Percentiles rank a stretch among this genome's conserved stretches.
These are phyloP conservation scores for Geranium rotundifolium DNA, from an alignment of 345 rosid genomes.

Conservation along the genomic window DNA sequence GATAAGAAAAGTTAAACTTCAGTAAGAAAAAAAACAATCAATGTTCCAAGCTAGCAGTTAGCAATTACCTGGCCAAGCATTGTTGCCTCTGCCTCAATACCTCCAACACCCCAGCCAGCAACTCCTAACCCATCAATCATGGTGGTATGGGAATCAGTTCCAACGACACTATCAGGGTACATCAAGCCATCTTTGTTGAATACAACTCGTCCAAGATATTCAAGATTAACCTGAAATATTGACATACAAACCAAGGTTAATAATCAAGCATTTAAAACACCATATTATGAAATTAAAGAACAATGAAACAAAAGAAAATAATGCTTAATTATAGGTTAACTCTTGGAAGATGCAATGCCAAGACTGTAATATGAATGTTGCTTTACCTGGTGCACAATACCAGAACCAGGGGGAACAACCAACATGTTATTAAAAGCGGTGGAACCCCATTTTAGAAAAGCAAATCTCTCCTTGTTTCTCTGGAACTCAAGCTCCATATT, in stretches of 20 bases:
- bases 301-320: not conserved
- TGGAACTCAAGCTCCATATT: conserved; percentile 95
- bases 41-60: not conserved
- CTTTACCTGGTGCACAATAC: conserved; percentile 96
- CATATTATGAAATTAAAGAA: not conserved
- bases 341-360: not conserved
- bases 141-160: conserved; percentile 98
- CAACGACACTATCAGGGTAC: conserved; percentile 96
- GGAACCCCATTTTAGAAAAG: conserved; percentile 98
- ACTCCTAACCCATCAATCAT: conserved; percentile 99
- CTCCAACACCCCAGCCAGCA: conserved; percentile 99
- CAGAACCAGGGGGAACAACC: conserved; percentile 99
- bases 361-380: not conserved
- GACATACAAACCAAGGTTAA: not conserved
- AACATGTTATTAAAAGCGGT: conserved; percentile 87
- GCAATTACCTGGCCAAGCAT: conserved; percentile 93
- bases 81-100: conserved; percentile 96
- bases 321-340: not conserved
- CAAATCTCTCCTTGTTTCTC: conserved; percentile 95
- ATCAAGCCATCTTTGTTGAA: conserved; percentile 68
- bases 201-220: conserved; percentile 94
- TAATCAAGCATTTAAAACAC: not conserved
- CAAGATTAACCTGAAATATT: conserved; percentile 78
- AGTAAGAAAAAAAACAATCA: no score
- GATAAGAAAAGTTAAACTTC: not conserved